Evolutionary conservation across 768 basidiomycete species (phyloP).

Genomic region (Coprinopsis sp.): DNA sequence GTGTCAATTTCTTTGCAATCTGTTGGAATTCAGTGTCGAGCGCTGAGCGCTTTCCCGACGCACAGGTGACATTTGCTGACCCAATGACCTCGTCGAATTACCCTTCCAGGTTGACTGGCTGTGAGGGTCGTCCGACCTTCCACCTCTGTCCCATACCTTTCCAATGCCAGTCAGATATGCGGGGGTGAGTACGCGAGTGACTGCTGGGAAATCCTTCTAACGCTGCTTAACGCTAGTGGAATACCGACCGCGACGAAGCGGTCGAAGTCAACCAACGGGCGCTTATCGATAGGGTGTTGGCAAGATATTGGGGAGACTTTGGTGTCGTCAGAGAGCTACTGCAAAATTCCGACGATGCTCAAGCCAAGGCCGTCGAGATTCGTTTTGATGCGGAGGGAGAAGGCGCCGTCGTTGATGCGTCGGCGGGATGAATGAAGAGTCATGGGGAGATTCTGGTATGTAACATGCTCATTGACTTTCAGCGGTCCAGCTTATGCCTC

Average conservation of each 20-base stretch:
- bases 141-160: too few species aligned
- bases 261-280: slow-evolving; percentile 94
- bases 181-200: too few species aligned
- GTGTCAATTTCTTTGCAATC: too few species aligned
- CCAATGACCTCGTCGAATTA: too few species aligned
- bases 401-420: slow-evolving; percentile 17
- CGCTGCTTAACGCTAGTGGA: slow-evolving; percentile 34
- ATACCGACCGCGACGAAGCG: slow-evolving; percentile 65
- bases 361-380: slow-evolving; percentile 70
- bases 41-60: too few species aligned
- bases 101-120: too few species aligned
- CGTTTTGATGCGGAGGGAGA: slow-evolving; percentile 67
- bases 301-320: slow-evolving; percentile 92
- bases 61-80: too few species aligned
- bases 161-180: slow-evolving; percentile 12
- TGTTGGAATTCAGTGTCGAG: too few species aligned
- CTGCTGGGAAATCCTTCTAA: too few species aligned
- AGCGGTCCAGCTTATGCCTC: neutral
- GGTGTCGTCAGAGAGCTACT: slow-evolving; percentile 81
- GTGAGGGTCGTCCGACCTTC: too few species aligned
- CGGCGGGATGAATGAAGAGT: slow-evolving; percentile 43
- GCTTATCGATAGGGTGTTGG: slow-evolving; percentile 95
- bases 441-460: slow-evolving; percentile 58
- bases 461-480: slow-evolving; percentile 3
- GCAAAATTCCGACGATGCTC: slow-evolving; percentile 95